phyloP scores from a whole-genome alignment of 495 filamentous ascomycete genomes.

The Staphylotrichum tortipilum region DNA sequence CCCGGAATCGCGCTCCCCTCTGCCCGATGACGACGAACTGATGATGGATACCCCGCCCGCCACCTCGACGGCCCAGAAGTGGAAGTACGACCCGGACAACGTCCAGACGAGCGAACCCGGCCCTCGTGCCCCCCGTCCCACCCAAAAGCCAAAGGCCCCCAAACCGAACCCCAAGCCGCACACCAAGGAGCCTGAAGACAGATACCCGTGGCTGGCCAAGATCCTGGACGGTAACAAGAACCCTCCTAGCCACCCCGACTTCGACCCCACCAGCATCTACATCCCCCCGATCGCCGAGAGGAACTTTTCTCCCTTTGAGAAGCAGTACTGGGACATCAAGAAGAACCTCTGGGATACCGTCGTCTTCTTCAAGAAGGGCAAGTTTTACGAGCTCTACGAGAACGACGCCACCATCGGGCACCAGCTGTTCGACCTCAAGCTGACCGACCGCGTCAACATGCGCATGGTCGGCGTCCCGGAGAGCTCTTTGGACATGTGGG shows the following conservation, averaged over 20 bases:
- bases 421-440: constrained; percentile 94
- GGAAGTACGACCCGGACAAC: constrained; percentile 78
- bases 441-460: constrained; percentile 98
- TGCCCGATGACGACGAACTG: constrained; percentile 24
- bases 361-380: constrained; percentile 99
- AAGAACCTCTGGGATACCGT: constrained; percentile 95
- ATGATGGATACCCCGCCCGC: constrained; percentile 42
- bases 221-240: constrained; percentile 75
- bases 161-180: constrained; percentile 59
- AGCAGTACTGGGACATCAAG: constrained; percentile 99
- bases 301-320: constrained; percentile 87
- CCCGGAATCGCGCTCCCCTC: constrained; percentile 2
- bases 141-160: constrained; percentile 29
- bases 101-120: constrained; percentile 48
- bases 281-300: constrained; percentile 69
- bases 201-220: constrained; percentile 85
- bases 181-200: constrained; percentile 65
- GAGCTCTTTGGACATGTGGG: constrained; percentile 82
- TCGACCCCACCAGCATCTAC: constrained; percentile 84
- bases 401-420: constrained; percentile 97
- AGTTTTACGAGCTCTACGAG: constrained; percentile 98
- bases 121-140: constrained; percentile 23
- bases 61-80: constrained; percentile 72
- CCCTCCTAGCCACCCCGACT: constrained; percentile 72
- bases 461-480: constrained; percentile 95